A percentile compares a stretch with the other conserved stretches of the same genome.
These are phyloP conservation scores for Ogataea populi-albae DNA, from an alignment of 805 yeast species.

Conservation along the genomic window DNA sequence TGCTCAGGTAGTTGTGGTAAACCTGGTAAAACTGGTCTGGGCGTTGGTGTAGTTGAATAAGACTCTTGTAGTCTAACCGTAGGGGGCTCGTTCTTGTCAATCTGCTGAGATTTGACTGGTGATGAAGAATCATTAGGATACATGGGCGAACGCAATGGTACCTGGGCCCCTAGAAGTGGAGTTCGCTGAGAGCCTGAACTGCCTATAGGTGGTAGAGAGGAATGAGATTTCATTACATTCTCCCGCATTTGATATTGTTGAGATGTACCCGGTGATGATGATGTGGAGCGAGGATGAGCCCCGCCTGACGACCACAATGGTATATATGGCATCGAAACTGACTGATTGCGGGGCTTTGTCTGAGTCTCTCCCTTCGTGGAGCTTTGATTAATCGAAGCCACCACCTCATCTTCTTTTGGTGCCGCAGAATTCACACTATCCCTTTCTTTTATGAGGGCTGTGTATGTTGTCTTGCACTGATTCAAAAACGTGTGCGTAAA, in stretches of 20 bases:
- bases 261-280: neutral
- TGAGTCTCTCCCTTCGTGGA: too few species aligned
- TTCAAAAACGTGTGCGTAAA: constrained; percentile 61
- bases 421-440: neutral
- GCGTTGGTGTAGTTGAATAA: neutral
- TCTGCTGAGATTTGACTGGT: neutral
- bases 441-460: constrained; percentile 4
- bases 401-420: neutral
- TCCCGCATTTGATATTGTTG: too few species aligned
- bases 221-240: neutral
- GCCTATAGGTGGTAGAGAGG: neutral
- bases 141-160: too few species aligned
- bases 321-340: neutral
- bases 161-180: too few species aligned
- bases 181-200: too few species aligned
- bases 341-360: neutral
- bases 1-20: neutral
- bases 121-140: neutral
- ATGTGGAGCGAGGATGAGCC: neutral
- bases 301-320: neutral
- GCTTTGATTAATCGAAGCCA: neutral
- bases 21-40: neutral
- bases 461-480: constrained; percentile 39
- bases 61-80: neutral
- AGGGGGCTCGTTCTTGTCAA: neutral